These are phyloP conservation scores for Anisodus acutangulus DNA, from an alignment of 257 asterid species.

Conservation along the genomic window DNA sequence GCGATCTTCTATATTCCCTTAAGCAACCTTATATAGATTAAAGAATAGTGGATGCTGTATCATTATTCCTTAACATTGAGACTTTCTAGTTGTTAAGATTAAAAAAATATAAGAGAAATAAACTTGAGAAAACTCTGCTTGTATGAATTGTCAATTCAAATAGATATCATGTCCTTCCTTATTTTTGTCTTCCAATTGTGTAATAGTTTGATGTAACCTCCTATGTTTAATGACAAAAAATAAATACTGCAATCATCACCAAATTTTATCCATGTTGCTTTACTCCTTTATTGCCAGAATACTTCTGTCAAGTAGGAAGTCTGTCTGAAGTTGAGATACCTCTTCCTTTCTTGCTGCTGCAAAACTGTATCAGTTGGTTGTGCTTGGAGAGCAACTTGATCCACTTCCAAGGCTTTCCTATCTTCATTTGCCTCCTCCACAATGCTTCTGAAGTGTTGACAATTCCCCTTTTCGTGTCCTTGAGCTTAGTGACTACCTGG, in stretches of 20 bases:
- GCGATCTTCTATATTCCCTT: background rate
- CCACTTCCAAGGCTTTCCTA: background rate
- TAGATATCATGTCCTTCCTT: background rate
- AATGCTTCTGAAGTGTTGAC: background rate
- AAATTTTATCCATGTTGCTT: too few species aligned
- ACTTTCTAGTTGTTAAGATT: background rate
- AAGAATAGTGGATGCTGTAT: background rate
- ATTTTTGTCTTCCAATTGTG: background rate
- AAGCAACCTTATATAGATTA: background rate
- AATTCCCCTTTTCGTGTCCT: background rate
- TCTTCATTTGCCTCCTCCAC: background rate
- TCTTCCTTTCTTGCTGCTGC: too few species aligned
- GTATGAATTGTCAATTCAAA: slow-evolving; percentile 23
- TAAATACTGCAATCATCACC: too few species aligned
- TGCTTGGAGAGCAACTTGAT: background rate
- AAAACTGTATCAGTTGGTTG: background rate
- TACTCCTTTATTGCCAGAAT: too few species aligned
- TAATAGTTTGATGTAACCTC: too few species aligned
- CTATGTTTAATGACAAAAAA: too few species aligned
- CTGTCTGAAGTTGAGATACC: too few species aligned
- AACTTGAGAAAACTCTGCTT: background rate
- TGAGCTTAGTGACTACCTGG: background rate
- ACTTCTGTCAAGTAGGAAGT: too few species aligned
- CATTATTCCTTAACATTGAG: slow-evolving; percentile 21
- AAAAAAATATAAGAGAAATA: background rate